Evolutionary conservation across 768 basidiomycete genomes (phyloP).

Genomic region (Coprinellus aureogranulatus): DNA sequence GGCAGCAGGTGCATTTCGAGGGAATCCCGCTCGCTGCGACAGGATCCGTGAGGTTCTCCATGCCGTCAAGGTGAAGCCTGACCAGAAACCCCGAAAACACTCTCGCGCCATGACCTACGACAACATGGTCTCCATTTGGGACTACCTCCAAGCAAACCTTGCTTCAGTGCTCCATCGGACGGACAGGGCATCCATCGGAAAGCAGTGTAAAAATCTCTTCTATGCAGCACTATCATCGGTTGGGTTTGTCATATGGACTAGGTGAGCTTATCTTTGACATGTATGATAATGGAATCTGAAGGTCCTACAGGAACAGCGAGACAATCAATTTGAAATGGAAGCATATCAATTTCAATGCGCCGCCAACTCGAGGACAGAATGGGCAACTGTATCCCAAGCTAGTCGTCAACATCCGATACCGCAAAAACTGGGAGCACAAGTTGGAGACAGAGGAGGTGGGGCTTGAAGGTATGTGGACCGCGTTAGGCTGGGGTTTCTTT

Average conservation of each 20-base stretch:
- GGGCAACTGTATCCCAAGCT: neutral
- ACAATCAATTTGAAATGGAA: neutral
- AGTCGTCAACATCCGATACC: neutral
- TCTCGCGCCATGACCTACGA: neutral
- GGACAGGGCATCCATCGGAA: neutral
- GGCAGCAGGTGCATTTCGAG: too few relatives aligned
- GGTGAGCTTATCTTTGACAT: neutral
- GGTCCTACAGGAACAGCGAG: neutral
- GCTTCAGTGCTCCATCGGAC: neutral
- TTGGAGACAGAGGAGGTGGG: neutral
- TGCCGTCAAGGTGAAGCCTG: too few relatives aligned
- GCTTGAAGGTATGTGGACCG: neutral
- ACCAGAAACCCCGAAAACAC: too few relatives aligned
- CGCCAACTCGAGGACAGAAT: neutral
- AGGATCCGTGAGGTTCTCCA: too few relatives aligned
- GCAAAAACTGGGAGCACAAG: conserved; percentile 2
- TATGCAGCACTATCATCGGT: neutral
- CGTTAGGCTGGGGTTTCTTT: neutral
- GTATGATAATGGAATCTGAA: too few relatives aligned
- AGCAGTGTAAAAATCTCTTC: too few relatives aligned
- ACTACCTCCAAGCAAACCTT: neutral
- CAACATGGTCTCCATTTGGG: neutral
- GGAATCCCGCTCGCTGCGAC: too few relatives aligned
- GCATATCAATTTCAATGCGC: neutral
- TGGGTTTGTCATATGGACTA: neutral